Evolutionary conservation across 2,329 filamentous ascomycete genomes (phyloP).

Genomic region (Zopfia rhizophila): DNA sequence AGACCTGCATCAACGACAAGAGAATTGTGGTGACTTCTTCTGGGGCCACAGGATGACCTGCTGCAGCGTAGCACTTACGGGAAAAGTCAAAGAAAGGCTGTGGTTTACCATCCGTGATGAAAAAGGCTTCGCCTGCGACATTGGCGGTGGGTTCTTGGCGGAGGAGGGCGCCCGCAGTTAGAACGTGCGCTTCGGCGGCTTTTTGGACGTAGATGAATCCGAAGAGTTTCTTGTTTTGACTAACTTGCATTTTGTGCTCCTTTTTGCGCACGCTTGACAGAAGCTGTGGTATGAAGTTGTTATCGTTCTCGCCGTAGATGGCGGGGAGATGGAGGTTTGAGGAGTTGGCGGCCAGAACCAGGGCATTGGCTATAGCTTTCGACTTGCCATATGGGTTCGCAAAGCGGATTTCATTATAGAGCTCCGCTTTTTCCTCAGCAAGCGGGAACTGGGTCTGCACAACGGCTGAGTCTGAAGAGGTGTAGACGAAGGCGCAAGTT

Average conservation of each 20-base stretch:
- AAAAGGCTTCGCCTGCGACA: conserved; percentile 57
- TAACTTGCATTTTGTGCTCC: conserved; percentile 58
- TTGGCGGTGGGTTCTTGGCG: conserved; percentile 39
- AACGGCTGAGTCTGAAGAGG: conserved; percentile 32
- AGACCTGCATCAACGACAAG: conserved; percentile 46
- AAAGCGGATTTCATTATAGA: conserved; percentile 17
- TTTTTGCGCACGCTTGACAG: conserved; percentile 51
- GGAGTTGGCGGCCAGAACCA: conserved; percentile 29
- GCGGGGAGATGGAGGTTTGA: conserved; percentile 54
- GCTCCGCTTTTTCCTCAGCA: conserved; percentile 22
- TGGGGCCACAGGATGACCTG: conserved; percentile 41
- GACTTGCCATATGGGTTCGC: conserved; percentile 28
- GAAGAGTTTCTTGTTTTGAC: conserved; percentile 58
- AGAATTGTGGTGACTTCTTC: conserved; percentile 50
- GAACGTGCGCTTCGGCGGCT: conserved; percentile 58
- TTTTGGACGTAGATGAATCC: conserved; percentile 60
- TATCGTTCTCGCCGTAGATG: conserved; percentile 58
- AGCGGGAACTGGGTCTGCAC: conserved; percentile 9
- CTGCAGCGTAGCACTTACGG: conserved; percentile 50
- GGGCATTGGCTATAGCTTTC: conserved; percentile 31
- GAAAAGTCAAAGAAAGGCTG: conserved; percentile 57
- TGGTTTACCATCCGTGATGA: conserved; percentile 56
- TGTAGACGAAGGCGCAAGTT: conserved; percentile 59
- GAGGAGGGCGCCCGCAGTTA: conserved; percentile 58
- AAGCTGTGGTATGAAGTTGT: conserved; percentile 51